These are phyloP conservation scores for Kluyveromyces sp. DNA, from an alignment of 1,139 yeast genomes.

Conservation along the genomic window DNA sequence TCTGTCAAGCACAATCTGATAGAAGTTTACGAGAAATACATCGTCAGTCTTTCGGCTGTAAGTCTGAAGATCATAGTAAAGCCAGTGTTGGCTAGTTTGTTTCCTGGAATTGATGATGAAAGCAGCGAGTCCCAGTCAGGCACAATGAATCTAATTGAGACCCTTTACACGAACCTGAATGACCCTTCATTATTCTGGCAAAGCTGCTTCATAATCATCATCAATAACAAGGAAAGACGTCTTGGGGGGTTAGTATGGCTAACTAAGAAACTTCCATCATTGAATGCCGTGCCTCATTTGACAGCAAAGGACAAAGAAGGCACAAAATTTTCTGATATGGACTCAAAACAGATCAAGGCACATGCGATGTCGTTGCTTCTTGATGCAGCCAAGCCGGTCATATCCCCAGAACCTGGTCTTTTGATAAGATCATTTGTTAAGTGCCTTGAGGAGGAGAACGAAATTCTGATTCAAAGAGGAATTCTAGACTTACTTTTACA, in stretches of 20 bases:
- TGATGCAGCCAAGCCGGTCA: slow-evolving; percentile 54
- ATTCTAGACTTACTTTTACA: slow-evolving; percentile 73
- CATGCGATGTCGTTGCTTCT: slow-evolving; percentile 31
- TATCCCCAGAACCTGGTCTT: slow-evolving; percentile 74
- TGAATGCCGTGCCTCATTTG: slow-evolving; percentile 33
- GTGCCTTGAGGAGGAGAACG: slow-evolving; percentile 56
- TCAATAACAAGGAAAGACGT: slow-evolving; percentile 70
- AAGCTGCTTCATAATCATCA: slow-evolving; percentile 63
- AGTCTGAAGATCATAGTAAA: slow-evolving; percentile 50
- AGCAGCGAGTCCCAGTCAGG: slow-evolving; percentile 72
- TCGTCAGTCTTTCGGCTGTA: slow-evolving; percentile 46
- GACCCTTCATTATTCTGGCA: slow-evolving; percentile 86
- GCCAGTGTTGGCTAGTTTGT: slow-evolving; percentile 64
- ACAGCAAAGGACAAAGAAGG: slow-evolving; percentile 15
- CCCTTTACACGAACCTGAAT: slow-evolving; percentile 48
- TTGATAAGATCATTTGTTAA: slow-evolving; percentile 65
- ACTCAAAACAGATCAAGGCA: slow-evolving; percentile 16
- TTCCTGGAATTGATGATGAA: slow-evolving; percentile 91
- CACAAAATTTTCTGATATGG: slow-evolving; percentile 2
- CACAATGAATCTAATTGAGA: slow-evolving; percentile 52
- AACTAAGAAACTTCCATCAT: slow-evolving; percentile 55
- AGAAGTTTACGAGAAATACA: slow-evolving; percentile 47
- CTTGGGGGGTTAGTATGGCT: slow-evolving; percentile 82
- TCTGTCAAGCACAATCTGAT: slow-evolving; percentile 76
- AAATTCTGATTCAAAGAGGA: slow-evolving; percentile 76